Evolutionary conservation across 2,329 filamentous ascomycete species (phyloP), one percentile per base, ranked within the genome.

Genomic region (Claviceps sp.): DNA sequence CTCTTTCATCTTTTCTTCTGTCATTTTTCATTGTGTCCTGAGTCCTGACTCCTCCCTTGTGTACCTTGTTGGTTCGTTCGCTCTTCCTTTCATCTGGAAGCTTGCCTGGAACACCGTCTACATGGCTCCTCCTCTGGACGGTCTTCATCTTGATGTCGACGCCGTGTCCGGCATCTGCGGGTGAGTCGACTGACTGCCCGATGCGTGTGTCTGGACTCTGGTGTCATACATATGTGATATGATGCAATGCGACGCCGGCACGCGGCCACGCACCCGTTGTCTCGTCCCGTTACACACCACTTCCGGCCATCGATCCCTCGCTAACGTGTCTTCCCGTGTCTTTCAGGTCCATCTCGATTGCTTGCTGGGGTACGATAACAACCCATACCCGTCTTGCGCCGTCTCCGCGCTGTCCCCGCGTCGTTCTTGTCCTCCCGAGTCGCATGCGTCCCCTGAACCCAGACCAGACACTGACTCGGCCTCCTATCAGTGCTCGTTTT

Each of bases 121-220:
- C 59, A 79, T 79, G 76, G 75, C 72, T 49, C 77, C 77, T 48
- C 76, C 77, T 4, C 76, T 76, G 20, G 70, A 62, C 39, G 73
- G 71, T n/a, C 66, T 80, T 55, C 84, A 86, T 67, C 75, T 96
- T 59, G 86, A 95, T 66, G 83, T 95, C 54, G 87, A 93, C 64
- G 89, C 90, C 54, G 82, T 96, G 61, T 94, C 88, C 60, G 91
- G 91, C 51, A 96, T 96, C 60, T 89, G 85, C 69, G 91, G 85
- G 84, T 86, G 68, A 61, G 79, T 61, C 23, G 5, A 36, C 9
- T 13, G 5, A 36, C 9, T 13, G 22, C 29, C 29, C 29, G 5
- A 45, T 45, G 43, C 43, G 23, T 45, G 43, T 23, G 23, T 45
- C 23, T n/a, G n/a, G n/a, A n/a, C n/a, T n/a, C n/a, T n/a, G n/a